Percentiles rank a stretch among this genome's conserved stretches.
Evolutionary conservation across 2,329 filamentous ascomycete genomes (phyloP).

Genomic region (Microsporum canis): DNA sequence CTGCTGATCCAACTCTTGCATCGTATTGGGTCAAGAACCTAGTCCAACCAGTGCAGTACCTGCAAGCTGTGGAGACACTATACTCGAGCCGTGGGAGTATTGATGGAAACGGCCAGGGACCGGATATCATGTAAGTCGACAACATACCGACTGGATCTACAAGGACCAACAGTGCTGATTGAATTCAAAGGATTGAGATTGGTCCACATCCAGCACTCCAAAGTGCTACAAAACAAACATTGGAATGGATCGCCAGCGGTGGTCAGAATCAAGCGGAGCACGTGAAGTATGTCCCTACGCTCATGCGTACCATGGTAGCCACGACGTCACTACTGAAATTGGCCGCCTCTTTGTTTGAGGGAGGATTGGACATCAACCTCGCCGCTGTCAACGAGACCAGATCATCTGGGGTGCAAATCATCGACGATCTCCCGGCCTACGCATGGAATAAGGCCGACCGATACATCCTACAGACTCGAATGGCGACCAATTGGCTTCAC

Average conservation of each 20-base stretch:
- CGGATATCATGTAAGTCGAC: too few species aligned
- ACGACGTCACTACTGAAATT: slow-evolving; percentile 13
- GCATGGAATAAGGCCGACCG: slow-evolving; percentile 11
- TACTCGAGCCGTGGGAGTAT: too few species aligned
- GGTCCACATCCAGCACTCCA: not conserved
- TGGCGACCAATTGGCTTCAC: slow-evolving; percentile 13
- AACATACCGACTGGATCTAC: too few species aligned
- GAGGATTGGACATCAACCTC: slow-evolving; percentile 12
- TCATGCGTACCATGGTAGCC: not conserved
- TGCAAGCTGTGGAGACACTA: not conserved
- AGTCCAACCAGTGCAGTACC: slow-evolving; percentile 17
- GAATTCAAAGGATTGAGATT: not conserved
- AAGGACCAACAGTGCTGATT: too few species aligned
- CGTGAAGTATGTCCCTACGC: not conserved
- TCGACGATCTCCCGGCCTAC: slow-evolving; percentile 17
- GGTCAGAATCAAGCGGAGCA: too few species aligned
- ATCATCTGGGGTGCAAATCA: not conserved
- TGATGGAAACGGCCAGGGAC: too few species aligned
- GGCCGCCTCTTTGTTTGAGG: slow-evolving; percentile 7
- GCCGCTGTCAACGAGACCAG: slow-evolving; percentile 9
- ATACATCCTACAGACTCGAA: slow-evolving; percentile 14
- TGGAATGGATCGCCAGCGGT: too few species aligned
- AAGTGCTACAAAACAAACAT: slow-evolving; percentile 4
- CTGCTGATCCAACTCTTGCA: not conserved
- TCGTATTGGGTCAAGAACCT: slow-evolving; percentile 24